A percentile compares a stretch with the other conserved stretches of the same genome.
Evolutionary conservation across 108 stramenopile species (phyloP).

Genomic region (Nitzschia palea): DNA sequence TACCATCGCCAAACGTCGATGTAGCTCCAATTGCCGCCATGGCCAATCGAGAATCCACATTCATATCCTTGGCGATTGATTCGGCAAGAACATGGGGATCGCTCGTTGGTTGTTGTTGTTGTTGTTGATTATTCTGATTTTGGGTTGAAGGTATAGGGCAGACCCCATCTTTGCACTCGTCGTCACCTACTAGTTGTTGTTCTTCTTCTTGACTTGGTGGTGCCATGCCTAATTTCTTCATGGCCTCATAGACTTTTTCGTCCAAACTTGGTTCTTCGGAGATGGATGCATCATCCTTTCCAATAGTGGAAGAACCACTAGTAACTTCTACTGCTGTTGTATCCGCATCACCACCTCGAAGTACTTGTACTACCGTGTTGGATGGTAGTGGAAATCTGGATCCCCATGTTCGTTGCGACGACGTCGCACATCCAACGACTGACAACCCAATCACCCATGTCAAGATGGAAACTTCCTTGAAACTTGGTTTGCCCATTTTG

Average conservation of each 20-base stretch:
- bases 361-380: background rate
- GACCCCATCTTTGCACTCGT: conserved; percentile 60
- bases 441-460: too few relatives aligned
- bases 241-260: conserved; percentile 76
- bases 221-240: conserved; percentile 71
- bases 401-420: too few relatives aligned
- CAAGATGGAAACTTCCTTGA: too few relatives aligned
- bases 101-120: background rate
- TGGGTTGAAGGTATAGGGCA: conserved; percentile 42
- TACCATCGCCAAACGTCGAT: conserved; percentile 23
- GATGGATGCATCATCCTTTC: background rate
- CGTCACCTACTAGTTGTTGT: conserved; percentile 5
- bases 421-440: too few relatives aligned
- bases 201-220: conserved; percentile 16
- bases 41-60: conserved; percentile 58
- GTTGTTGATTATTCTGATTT: background rate
- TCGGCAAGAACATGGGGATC: conserved; percentile 50
- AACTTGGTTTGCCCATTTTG: too few relatives aligned
- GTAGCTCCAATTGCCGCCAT: conserved; percentile 79
- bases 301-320: background rate
- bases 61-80: conserved; percentile 54
- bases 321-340: background rate
- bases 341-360: background rate
- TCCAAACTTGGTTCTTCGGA: conserved; percentile 50
- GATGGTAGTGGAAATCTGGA: too few relatives aligned